phyloP scores from a whole-genome alignment of 305 asterid species.

The Coffea humblotiana region DNA sequence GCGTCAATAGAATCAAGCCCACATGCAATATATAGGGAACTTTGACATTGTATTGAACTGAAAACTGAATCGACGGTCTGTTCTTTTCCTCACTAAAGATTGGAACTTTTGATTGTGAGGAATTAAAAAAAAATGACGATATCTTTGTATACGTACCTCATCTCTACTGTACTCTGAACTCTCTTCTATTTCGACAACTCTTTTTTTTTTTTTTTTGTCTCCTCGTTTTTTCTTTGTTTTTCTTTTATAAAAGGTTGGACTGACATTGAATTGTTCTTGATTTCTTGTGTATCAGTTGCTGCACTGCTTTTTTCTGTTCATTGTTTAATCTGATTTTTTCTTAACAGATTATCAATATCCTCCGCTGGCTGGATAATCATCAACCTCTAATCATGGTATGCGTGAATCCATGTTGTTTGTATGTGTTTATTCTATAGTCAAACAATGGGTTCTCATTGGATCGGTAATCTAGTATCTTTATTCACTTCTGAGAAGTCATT shows the following conservation, averaged over 20 bases:
- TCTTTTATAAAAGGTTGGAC: constrained; percentile 2
- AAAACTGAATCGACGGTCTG: background rate
- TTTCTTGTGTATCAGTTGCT: background rate
- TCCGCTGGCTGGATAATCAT: constrained; percentile 13
- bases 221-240: background rate
- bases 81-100: background rate
- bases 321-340: background rate
- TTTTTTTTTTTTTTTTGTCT: background rate
- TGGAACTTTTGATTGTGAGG: background rate
- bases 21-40: background rate
- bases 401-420: background rate
- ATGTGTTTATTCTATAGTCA: background rate
- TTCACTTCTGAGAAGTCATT: background rate
- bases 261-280: background rate
- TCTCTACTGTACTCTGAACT: background rate
- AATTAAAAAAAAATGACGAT: too few species aligned
- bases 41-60: background rate
- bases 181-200: background rate
- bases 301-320: background rate
- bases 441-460: background rate
- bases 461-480: background rate
- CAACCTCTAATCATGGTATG: constrained; percentile 24
- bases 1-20: background rate
- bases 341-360: constrained; percentile 7
- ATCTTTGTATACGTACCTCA: background rate